phyloP scores from a whole-genome alignment of 805 yeast genomes.

The baker's yeast (Saccharomyces cerevisiae) region DNA sequence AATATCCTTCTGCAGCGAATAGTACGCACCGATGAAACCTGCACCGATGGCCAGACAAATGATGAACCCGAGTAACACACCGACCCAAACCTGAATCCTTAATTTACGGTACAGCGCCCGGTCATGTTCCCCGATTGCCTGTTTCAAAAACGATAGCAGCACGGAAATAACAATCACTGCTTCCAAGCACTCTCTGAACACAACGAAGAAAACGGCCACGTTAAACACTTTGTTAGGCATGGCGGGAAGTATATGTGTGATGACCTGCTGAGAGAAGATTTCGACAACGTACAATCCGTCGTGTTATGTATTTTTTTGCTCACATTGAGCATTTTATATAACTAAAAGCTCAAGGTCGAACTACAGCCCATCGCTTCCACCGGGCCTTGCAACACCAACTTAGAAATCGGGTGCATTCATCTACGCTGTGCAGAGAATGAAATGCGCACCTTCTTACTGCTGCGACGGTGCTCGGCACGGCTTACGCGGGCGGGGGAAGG shows the following conservation, averaged over 20 bases:
- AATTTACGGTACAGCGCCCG: conserved; percentile 50
- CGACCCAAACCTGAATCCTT: conserved; percentile 79
- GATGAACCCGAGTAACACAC: conserved; percentile 63
- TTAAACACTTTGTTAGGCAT: conserved; percentile 34
- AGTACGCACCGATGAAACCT: conserved; percentile 91
- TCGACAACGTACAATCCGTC: background rate
- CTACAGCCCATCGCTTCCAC: background rate
- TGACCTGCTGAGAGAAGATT: background rate
- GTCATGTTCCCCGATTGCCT: conserved; percentile 59
- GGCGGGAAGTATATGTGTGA: background rate
- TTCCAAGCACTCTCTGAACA: conserved; percentile 88
- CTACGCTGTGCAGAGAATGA: background rate
- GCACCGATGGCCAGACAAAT: conserved; percentile 81
- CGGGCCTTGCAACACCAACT: background rate
- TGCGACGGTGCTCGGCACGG: background rate
- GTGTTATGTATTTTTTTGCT: background rate
- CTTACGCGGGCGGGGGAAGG: background rate
- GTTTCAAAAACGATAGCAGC: conserved; percentile 81
- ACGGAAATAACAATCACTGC: conserved; percentile 90
- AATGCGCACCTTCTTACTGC: background rate
- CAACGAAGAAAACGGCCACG: conserved; percentile 70
- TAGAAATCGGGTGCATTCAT: background rate
- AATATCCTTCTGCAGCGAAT: conserved; percentile 68
- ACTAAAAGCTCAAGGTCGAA: background rate
- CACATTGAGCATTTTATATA: background rate